Evolutionary conservation across 1,139 yeast genomes (phyloP), one percentile per base, ranked within the genome.

Genomic region (Protomyces pachydermus): DNA sequence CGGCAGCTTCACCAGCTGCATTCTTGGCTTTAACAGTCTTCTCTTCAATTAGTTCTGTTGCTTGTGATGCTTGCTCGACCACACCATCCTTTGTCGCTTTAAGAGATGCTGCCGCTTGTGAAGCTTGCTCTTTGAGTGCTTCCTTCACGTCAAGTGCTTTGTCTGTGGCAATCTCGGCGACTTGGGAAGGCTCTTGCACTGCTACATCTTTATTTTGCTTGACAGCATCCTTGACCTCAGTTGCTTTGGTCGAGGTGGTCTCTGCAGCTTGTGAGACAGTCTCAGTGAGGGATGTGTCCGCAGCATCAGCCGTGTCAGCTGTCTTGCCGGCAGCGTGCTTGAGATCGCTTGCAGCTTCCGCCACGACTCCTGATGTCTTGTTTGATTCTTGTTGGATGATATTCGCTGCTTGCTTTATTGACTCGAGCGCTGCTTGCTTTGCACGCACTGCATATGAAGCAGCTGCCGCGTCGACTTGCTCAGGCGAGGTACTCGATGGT

Each of bases 391-490:
- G 9, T 2, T 6, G 32, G 9, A 28, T 6, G 32, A 1, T 28
- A 28, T 4, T 28, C 5, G 32, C 5, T 3, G 32, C 8, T 28
- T 54, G 48, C 20, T n/a, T 20, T 34, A n/a, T 20, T 9, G 46
- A 37, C 12, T 39, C 58, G 6, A 37, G 28, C 14, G 52, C 20
- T 5, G 32, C 58, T 20, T 55, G 58, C 52, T 55, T 55, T 25
- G 60, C 60, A 1, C 32, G 39, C n/a, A 20, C 38, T 10, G 60
- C 60, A 28, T 55, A 55, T 10, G 60, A 55, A 9, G 60, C 20
- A 20, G 60, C 10, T 14, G 51, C 14, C 14, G 51, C 14, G 3
- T 46, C 51, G 14, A 12, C n/a, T 12, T 20, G 28, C 14, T 18
- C 51, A 10, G 51, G 32, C 28, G 51, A 12, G 2, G 51, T 20